Percentiles rank a stretch among this genome's conserved stretches.
phyloP scores from a whole-genome alignment of 208 protist species.

The Leptomonas pyrrhocoris region DNA sequence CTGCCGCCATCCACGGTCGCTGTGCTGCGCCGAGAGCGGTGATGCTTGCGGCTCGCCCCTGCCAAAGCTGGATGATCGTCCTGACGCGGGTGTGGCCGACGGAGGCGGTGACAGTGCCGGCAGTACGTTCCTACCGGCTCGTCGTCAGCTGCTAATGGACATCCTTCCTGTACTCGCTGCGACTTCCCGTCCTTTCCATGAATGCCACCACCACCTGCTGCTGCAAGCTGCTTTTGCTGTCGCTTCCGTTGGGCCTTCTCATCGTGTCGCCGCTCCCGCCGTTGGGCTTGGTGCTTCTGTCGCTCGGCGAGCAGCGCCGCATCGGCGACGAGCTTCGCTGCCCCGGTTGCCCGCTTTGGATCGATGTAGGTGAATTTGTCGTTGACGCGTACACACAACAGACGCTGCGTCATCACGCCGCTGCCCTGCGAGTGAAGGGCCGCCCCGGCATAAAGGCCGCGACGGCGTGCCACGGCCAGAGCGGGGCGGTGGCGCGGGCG shows the following conservation, averaged over 20 bases:
- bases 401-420: conserved; percentile 28
- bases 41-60: neutral
- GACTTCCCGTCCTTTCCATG: neutral
- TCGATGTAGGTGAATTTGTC: conserved; percentile 44
- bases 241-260: neutral
- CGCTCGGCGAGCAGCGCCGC: conserved; percentile 33
- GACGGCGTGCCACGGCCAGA: conserved; percentile 6
- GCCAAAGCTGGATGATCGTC: neutral
- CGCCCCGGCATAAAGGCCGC: conserved; percentile 2
- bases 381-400: conserved; percentile 40
- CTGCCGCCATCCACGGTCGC: neutral
- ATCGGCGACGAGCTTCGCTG: conserved; percentile 36
- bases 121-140: neutral
- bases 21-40: neutral
- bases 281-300: neutral
- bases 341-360: conserved; percentile 31
- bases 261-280: neutral
- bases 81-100: neutral
- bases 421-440: conserved; percentile 26
- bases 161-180: neutral
- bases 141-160: neutral
- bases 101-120: conserved; percentile 3
- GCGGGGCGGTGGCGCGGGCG: conserved; percentile 16
- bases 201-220: neutral
- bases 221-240: neutral